A percentile compares a stretch with the other conserved stretches of the same genome.
Evolutionary conservation across 768 basidiomycete species (phyloP).

Genomic region (Scleroderma bovista): DNA sequence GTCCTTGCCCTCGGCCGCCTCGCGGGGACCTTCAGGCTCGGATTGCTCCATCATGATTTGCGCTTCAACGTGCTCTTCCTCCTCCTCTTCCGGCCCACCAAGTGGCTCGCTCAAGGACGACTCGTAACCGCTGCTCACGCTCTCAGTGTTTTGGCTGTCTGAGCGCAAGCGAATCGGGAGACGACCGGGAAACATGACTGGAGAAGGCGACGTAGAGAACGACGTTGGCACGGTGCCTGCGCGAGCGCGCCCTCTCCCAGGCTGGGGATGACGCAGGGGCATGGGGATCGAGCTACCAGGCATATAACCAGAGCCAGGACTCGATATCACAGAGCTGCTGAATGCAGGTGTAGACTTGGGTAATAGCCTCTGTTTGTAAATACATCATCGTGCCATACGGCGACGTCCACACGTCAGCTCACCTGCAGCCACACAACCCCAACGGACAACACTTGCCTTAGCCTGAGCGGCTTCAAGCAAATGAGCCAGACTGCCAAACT

Average conservation of each 20-base stretch:
- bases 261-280: slow-evolving; percentile 43
- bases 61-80: slow-evolving; percentile 28
- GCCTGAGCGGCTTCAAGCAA: too few species aligned
- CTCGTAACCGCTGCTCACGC: slow-evolving; percentile 25
- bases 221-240: slow-evolving; percentile 35
- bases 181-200: slow-evolving; percentile 25
- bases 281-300: slow-evolving; percentile 37
- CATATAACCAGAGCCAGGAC: slow-evolving; percentile 30
- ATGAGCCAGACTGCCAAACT: too few species aligned
- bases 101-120: slow-evolving; percentile 25
- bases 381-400: too few species aligned
- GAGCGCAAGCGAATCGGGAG: slow-evolving; percentile 20
- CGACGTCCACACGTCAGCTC: too few species aligned
- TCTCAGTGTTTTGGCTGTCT: slow-evolving; percentile 25
- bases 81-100: slow-evolving; percentile 26
- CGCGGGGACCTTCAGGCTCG: slow-evolving; percentile 48
- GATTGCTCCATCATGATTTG: slow-evolving; percentile 38
- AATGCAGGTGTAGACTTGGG: slow-evolving; percentile 35
- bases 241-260: slow-evolving; percentile 32
- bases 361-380: too few species aligned
- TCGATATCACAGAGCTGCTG: slow-evolving; percentile 33
- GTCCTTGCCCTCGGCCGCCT: slow-evolving; percentile 61
- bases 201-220: slow-evolving; percentile 34
- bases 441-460: too few species aligned
- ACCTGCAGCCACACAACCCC: too few species aligned